Evolutionary conservation across 768 basidiomycete species (phyloP), one percentile per base, ranked within the genome.

Genomic region (Rhizopogon vinicolor): DNA sequence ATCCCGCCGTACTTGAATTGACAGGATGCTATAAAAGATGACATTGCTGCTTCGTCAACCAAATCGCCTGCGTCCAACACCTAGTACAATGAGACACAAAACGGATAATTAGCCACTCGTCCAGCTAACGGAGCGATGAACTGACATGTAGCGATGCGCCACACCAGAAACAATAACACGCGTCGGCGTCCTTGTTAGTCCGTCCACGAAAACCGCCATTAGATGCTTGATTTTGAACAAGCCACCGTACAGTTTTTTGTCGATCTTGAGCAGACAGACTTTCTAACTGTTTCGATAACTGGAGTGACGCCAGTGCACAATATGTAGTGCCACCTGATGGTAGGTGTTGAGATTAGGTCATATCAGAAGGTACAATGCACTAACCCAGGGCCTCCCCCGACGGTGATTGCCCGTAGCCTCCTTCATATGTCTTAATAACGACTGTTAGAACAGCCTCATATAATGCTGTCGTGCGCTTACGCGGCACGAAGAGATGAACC

Each of bases 111-210:
- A 10, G 19, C 22, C 14, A 1, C 9, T 9, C 14, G 8, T 22
- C 14, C 7, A 22, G 19, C 8, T 22, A 7, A 49, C 1, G n/a
- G 48, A 48, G 40, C 29, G 35, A 29, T 22, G 40, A 25, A 67
- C 81, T 51, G 58, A 95, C 95, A 65, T 80, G 71, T 9, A 98
- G 70, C 0, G 91, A 78, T 8, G 86, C 94, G 3, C 91, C 87
- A 61, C 88, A 89, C 96, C 96, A 99, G 69, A 97, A 98, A 60
- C 90, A 91, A 70, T 99, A 99, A 68, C 96, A 99, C 3, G 93
- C 91, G 60, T 98, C 96, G 5, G 88, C 81, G 4, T 79, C 75
- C 72, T 99, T 99, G 55, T 84, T 86, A 1, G 93, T 93, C 22
- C 96, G 80, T 2, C 96, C 96, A 61, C 87, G 76, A 65, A 93